Conservation (phyloP, 768 basidiomycete species). For the Termitomyces sp. region DNA sequence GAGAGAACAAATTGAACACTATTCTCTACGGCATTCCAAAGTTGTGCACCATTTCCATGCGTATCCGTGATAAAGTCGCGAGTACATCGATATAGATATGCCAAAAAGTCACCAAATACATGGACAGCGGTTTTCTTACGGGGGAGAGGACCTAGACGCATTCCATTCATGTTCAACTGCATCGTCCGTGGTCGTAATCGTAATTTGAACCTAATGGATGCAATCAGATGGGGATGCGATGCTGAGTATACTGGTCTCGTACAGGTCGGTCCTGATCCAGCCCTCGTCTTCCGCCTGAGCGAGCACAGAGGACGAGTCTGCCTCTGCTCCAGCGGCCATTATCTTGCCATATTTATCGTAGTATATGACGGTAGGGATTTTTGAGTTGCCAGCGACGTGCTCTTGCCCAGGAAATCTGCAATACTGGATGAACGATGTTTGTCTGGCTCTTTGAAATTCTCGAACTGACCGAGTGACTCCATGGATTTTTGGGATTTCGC, state of each 20-base stretch:
- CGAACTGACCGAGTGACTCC: slow-evolving; percentile 67
- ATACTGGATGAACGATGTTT: slow-evolving; percentile 3
- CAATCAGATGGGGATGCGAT: slow-evolving; percentile 1
- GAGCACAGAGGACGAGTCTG: slow-evolving; percentile 53
- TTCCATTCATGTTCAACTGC: slow-evolving; percentile 82
- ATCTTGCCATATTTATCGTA: slow-evolving; percentile 65
- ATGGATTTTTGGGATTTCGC: slow-evolving; percentile 76
- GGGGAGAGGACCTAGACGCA: slow-evolving; percentile 69
- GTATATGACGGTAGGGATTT: slow-evolving; percentile 77
- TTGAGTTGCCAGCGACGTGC: slow-evolving; percentile 81
- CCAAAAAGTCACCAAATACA: slow-evolving; percentile 77
- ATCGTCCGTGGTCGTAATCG: slow-evolving; percentile 74
- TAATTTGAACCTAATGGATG: slow-evolving; percentile 63
- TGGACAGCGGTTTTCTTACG: slow-evolving; percentile 64
- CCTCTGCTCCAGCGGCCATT: slow-evolving; percentile 76
- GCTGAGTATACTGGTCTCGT: slow-evolving; percentile 23
- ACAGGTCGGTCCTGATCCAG: slow-evolving; percentile 79
- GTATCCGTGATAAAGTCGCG: slow-evolving; percentile 75
- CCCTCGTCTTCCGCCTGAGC: slow-evolving; percentile 74
- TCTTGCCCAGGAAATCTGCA: slow-evolving; percentile 79
- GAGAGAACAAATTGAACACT: slow-evolving; percentile 73
- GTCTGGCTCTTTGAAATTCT: neutral
- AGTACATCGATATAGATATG: slow-evolving; percentile 72
- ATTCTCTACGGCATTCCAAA: slow-evolving; percentile 70
- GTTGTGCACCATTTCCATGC: slow-evolving; percentile 68